A percentile compares a stretch with the other conserved stretches of the same genome.
Evolutionary conservation across 257 asterid genomes (phyloP).

Genomic region (Petunia axillaris): DNA sequence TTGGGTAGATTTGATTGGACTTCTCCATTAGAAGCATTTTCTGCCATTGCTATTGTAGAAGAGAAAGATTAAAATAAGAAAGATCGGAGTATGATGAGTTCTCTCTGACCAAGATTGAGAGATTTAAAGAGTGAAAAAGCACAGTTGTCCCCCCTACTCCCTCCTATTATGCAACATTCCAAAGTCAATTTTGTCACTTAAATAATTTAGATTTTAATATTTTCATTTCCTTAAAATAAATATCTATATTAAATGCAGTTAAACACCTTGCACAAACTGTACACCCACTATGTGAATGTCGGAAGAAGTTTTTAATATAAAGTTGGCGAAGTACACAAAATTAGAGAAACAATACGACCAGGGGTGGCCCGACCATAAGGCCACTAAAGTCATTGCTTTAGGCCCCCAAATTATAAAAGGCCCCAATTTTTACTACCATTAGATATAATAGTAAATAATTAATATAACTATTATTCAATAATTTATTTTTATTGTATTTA

Average conservation of each 20-base stretch:
- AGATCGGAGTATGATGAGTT: neutral
- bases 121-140: neutral
- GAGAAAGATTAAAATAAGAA: neutral
- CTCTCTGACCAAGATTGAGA: neutral
- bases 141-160: neutral
- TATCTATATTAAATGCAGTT: neutral
- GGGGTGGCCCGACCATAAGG: too few relatives aligned
- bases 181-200: neutral
- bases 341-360: too few relatives aligned
- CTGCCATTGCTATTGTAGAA: constrained; percentile 14
- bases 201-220: neutral
- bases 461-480: too few relatives aligned
- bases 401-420: too few relatives aligned
- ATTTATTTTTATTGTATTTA: too few relatives aligned
- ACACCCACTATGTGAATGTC: too few relatives aligned
- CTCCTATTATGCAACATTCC: neutral
- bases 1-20: neutral
- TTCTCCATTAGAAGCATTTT: constrained; percentile 11
- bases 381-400: too few relatives aligned
- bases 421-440: too few relatives aligned
- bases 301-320: neutral
- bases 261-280: neutral
- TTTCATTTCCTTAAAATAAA: neutral
- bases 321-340: too few relatives aligned
- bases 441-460: too few relatives aligned